A percentile compares a stretch with the other conserved stretches of the same genome.
Conservation (phyloP, 2,329 filamentous ascomycete species). For the Lachnellula subtilissima region DNA sequence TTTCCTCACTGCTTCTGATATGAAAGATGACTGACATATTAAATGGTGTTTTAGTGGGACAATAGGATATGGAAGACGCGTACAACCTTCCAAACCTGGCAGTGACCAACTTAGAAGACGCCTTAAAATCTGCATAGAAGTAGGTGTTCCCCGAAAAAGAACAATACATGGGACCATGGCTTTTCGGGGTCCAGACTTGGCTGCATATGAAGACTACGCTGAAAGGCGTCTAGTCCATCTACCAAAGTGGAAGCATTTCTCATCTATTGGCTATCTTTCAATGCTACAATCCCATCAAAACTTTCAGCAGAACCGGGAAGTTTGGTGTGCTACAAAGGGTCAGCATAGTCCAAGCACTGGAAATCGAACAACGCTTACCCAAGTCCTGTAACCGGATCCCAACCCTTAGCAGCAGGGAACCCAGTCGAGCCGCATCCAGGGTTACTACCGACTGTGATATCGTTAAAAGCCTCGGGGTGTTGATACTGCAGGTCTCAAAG, state of each 20-base stretch:
- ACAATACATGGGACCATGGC: no score
- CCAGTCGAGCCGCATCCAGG: conserved; percentile 31
- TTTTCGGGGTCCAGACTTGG: no score
- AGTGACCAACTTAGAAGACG: background rate
- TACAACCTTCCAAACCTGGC: background rate
- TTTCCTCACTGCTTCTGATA: background rate
- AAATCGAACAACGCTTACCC: conserved; percentile 13
- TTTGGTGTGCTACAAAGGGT: conserved; percentile 15
- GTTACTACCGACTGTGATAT: conserved; percentile 31
- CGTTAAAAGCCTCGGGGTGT: conserved; percentile 30
- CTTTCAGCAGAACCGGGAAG: conserved; percentile 16
- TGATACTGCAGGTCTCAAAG: conserved; percentile 22
- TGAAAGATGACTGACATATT: background rate
- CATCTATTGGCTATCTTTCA: no score
- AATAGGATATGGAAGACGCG: background rate
- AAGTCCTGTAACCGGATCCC: conserved; percentile 29
- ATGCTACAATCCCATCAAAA: conserved; percentile 11
- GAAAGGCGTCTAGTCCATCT: no score
- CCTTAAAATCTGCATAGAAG: background rate
- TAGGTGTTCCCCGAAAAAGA: no score
- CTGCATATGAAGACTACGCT: no score
- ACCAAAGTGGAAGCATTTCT: no score
- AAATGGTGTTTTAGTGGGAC: background rate
- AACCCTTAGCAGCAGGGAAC: conserved; percentile 33
- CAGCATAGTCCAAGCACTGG: background rate